Evolutionary conservation across 2,329 filamentous ascomycete species (phyloP).

Genomic region (Fusarium vanettenii): DNA sequence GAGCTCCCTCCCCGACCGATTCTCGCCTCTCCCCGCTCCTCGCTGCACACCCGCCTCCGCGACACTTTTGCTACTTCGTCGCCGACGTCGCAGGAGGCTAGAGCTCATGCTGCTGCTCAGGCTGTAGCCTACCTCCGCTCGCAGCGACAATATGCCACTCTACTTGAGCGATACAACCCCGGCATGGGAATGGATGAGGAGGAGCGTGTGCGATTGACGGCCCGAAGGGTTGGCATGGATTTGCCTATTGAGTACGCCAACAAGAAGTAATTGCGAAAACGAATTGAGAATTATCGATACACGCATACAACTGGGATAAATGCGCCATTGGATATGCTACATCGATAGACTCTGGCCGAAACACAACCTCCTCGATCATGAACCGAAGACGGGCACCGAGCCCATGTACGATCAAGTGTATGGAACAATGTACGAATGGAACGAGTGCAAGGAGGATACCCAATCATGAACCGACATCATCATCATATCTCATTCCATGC

Average conservation of each 20-base stretch:
- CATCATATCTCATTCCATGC: constrained; percentile 33
- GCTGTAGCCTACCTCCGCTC: constrained; percentile 82
- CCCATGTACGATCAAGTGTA: constrained; percentile 37
- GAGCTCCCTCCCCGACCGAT: constrained; percentile 82
- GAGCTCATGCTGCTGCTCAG: constrained; percentile 71
- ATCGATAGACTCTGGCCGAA: neutral
- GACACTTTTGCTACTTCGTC: constrained; percentile 62
- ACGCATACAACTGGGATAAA: neutral
- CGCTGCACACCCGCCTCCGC: constrained; percentile 49
- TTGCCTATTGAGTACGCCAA: constrained; percentile 72
- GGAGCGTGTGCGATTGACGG: constrained; percentile 85
- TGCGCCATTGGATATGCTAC: neutral
- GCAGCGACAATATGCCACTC: constrained; percentile 83
- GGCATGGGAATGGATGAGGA: constrained; percentile 89
- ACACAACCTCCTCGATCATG: neutral
- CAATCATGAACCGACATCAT: constrained; percentile 14
- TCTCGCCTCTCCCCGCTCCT: constrained; percentile 68
- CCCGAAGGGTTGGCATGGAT: constrained; percentile 90
- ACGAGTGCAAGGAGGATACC: constrained; percentile 16
- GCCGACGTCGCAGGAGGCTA: constrained; percentile 53
- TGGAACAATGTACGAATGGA: constrained; percentile 13
- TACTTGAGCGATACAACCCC: constrained; percentile 93
- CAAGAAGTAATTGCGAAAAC: neutral
- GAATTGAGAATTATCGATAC: neutral
- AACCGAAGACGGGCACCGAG: neutral